Conservation (phyloP, 2,329 filamentous ascomycete species). For the Cadophora gregata region DNA sequence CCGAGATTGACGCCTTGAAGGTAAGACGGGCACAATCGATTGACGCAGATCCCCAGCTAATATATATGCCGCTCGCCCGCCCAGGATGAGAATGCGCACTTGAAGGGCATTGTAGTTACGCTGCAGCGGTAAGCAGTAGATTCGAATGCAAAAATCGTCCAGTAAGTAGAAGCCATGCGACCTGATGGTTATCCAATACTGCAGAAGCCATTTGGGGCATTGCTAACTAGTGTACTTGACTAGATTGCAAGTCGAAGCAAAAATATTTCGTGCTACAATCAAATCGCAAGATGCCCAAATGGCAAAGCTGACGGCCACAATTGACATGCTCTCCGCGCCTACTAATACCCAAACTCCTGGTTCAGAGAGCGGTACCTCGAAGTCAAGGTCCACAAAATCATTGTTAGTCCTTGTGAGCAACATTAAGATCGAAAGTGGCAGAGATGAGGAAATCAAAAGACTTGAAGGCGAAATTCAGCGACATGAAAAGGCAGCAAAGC, state of each 20-base stretch:
- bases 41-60: background rate
- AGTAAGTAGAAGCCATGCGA: background rate
- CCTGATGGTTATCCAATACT: background rate
- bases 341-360: too few relatives aligned
- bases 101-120: background rate
- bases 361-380: too few relatives aligned
- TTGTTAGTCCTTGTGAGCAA: too few relatives aligned
- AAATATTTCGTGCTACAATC: background rate
- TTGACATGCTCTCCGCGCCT: background rate
- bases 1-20: background rate
- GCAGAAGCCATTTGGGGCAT: background rate
- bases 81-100: constrained; percentile 6
- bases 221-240: background rate
- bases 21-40: background rate
- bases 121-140: background rate
- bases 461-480: background rate
- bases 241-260: constrained; percentile 1
- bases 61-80: background rate
- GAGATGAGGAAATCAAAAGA: background rate
- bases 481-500: background rate
- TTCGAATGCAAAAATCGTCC: background rate
- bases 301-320: background rate
- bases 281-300: background rate
- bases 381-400: background rate
- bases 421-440: background rate